Base-by-base conservation (phyloP, 805 yeast species). In the Ogataea parapolymorpha region DNA sequence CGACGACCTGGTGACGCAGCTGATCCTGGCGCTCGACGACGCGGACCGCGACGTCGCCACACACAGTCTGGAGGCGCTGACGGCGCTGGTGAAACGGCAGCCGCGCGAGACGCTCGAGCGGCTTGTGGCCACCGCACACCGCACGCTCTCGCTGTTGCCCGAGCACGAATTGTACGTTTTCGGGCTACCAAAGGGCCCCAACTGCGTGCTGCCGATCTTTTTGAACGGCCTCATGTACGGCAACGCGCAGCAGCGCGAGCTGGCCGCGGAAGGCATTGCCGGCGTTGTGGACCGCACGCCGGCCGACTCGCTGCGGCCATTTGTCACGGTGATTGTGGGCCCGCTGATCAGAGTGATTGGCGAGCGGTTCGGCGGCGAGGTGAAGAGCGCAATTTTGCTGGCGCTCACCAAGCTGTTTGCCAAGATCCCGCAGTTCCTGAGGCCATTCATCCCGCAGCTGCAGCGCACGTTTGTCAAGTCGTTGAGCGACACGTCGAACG, bases 341-440 rank as follows among this genome's bases (percentile, higher is more conserved):
- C 99, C 99, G 28, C 74, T 93, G 58, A 93, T 93, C 66, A 88
- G 99, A 73, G 95, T 91, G 42, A 86, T 91, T 58, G 99, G 99
- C 58, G 99, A 93, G 65, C 80, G 96, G 63, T 91, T 87, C 51
- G 77, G 82, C 13, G 75, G 95, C 46, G 96, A 89, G 52, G 87
- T 93, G 53, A 93, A 93, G 71, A 82, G 95, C 26, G 95, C 96
- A n/a, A 91, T 95, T 52, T 72, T 93, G 56, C 73, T 75, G 48
- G 95, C 98, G 1, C 74, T 95, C 62, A 85, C 84, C 58, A 77
- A 77, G 49, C 68, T 95, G 58, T 79, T 93, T 55, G 67, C 67
- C 17, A 85, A 88, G 69, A 85, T 91, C 53, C 96, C 99, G 2
- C 87, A 84, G 58, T 86, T 87, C 61, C 73, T 93, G 63, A 79